Evolutionary conservation across 2,329 filamentous ascomycete genomes (phyloP), one percentile per base, ranked within the genome.

Genomic region (Nothomitra cinnamomea): DNA sequence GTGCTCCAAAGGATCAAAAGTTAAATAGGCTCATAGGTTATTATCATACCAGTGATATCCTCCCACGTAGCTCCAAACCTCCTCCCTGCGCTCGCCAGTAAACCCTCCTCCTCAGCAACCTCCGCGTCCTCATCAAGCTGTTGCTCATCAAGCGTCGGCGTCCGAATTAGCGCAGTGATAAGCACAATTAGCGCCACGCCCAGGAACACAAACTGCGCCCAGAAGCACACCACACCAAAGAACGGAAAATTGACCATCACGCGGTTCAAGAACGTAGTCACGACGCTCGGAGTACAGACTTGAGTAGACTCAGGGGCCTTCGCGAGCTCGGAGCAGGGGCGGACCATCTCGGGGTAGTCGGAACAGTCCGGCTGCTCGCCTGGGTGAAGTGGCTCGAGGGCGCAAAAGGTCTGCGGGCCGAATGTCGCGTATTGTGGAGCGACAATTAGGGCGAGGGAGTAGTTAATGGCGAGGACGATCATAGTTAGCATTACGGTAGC

Each of bases 391-490:
- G 81, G 76, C 35, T 80, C 74, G 58, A 83, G 80, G 61, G 87
- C 82, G 69, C 92, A 98, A 70, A 89, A 95, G 0, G 85, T 95
- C 67, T 98, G 92, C 0, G 89, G 87, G 51, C 92, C 92, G 64
- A 87, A 98, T 53, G 84, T 94, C 48, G 90, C 80, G 65, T 98
- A 98, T 64, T 96, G 89, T 1, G 92, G 92, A 4, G 88, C 92
- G n/a, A 95, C 80, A 57, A 96, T 75, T 83, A 94, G 95, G 55
- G 87, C 84, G 42, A 96, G 73, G 7, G 87, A 80, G 66, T 96
- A 98, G 70, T 96, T 95, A 67, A 94, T 83, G 35, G 87, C 92
- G 43, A 98, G 72, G 1, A 86, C 86, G 59, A 94, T 90, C 58
- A 96, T 76, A 0, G 87, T 90, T 48, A 98, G 75, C 72, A 98